Evolutionary conservation across 2,329 filamentous ascomycete genomes (phyloP), one percentile per base, ranked within the genome.

Genomic region (Pseudodiploospora longispora): DNA sequence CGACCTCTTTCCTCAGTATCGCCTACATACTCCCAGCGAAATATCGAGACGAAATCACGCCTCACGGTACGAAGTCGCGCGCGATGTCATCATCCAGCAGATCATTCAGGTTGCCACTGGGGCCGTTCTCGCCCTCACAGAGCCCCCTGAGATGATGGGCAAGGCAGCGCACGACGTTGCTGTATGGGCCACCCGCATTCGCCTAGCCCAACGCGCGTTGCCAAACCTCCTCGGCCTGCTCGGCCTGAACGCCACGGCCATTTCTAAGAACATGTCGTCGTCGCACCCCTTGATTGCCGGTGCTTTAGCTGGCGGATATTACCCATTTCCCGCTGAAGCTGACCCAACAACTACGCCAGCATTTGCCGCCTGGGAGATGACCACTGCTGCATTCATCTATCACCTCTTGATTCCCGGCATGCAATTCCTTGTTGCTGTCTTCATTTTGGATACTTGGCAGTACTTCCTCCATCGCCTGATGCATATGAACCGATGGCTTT

Each of bases 401-500:
- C 85, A 86, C 74, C 68, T 81, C 50, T 61, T 83, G 34, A 75
- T 97, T 50, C 93, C 93, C 1, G 75, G 70, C 3, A 44, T 91
- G 40, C 91, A 97, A 63, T 86, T 95, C 59, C 68, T 78, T 46
- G 58, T 86, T 40, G 93, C 83, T 27, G 76, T 91, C 48, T 68
- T 79, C 51, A 72, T 94, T 52, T 78, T 97, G 54, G 93, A 98
- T 67, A 93, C 89, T 37, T 98, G 93, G 93, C 91, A 98, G 63
- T 98, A 98, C 69, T 95, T 96, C 68, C 76, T 91, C 57, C 93
- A 98, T 67, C 87, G 93, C 34, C 78, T 85, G 46, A 98, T 98
- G 93, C 93, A 98, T 68, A 75, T 93, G 71, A 96, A 97, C 71
- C 90, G 87, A 65, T 97, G 87, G 86, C 76, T 98, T 55, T 97